Percentiles rank a stretch among this genome's conserved stretches.
phyloP scores from a whole-genome alignment of 2,329 filamentous ascomycete genomes.

The Plenodomus tracheiphilus region DNA sequence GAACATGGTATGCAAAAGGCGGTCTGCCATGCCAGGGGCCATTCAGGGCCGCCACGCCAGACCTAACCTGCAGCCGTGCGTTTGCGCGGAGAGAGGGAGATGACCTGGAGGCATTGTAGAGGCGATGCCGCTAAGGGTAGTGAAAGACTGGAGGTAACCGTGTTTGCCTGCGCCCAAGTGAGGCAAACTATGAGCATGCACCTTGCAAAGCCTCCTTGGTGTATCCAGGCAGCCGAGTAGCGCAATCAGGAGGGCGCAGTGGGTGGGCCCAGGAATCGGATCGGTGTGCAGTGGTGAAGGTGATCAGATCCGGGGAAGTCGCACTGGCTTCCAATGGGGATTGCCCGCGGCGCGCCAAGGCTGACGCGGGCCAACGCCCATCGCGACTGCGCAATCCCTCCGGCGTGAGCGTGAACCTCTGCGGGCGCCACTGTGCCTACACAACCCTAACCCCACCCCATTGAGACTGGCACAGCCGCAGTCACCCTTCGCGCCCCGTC shows the following conservation, averaged over 20 bases:
- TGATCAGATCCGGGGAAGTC: not conserved
- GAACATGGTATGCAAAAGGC: conserved; percentile 26
- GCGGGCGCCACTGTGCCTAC: not conserved
- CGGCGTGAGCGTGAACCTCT: no score
- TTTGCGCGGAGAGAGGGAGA: not conserved
- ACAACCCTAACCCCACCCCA: no score
- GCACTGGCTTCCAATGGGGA: not conserved
- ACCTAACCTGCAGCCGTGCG: not conserved
- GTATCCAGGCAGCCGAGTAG: not conserved
- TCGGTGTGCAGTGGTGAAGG: not conserved
- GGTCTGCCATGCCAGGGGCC: conserved; percentile 25
- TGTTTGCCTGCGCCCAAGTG: not conserved
- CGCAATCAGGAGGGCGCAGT: not conserved
- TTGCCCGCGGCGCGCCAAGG: conserved; percentile 21
- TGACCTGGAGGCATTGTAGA: no score
- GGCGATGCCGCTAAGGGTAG: not conserved
- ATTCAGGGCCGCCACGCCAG: conserved; percentile 10
- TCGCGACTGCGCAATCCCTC: conserved; percentile 26
- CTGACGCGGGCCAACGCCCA: conserved; percentile 15
- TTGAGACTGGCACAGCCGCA: no score
- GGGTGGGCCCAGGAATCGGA: not conserved
- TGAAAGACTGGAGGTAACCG: not conserved
- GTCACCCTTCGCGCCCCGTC: not conserved
- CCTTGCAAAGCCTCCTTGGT: not conserved
- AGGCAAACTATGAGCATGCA: not conserved